Evolutionary conservation across 306 rosid genomes (phyloP).

Genomic region (Casuarina glauca): DNA sequence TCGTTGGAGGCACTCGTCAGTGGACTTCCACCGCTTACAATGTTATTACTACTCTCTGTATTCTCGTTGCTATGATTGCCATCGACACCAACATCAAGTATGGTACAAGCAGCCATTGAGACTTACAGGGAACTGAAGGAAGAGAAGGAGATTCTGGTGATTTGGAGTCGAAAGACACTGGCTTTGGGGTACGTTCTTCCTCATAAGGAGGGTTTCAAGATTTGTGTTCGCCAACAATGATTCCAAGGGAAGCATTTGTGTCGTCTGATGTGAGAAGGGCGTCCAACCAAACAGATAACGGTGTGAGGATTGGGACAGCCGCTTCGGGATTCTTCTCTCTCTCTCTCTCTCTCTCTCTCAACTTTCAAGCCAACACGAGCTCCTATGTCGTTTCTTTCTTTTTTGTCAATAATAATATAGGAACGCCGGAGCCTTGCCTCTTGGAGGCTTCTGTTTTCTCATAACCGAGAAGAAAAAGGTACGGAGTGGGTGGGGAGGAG

Average conservation of each 20-base stretch:
- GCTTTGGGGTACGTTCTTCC: not conserved
- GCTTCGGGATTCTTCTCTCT: constrained; percentile 52
- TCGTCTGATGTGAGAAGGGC: constrained; percentile 7
- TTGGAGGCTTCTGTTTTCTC: constrained; percentile 60
- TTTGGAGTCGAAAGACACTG: not conserved
- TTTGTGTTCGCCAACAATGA: not conserved
- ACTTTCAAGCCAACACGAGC: constrained; percentile 55
- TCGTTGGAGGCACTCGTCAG: constrained; percentile 31
- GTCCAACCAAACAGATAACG: constrained; percentile 84
- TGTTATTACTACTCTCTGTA: constrained; percentile 7
- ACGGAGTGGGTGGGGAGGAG: constrained; percentile 28
- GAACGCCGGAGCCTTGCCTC: constrained; percentile 46
- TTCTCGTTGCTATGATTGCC: constrained; percentile 25
- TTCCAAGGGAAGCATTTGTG: not conserved
- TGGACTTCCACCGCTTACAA: constrained; percentile 21
- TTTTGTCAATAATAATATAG: constrained; percentile 30
- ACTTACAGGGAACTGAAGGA: not conserved
- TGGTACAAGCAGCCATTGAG: constrained; percentile 65
- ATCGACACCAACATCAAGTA: constrained; percentile 34
- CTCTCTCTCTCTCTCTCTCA: constrained; percentile 25
- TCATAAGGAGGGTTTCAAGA: constrained; percentile 8
- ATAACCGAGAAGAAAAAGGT: constrained; percentile 30
- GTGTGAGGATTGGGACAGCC: constrained; percentile 76
- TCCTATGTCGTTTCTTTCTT: constrained; percentile 47
- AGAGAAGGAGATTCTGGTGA: not conserved